These are phyloP conservation scores for Ophiostoma angusticollis DNA, from an alignment of 2,329 filamentous ascomycete genomes.

Conservation along the genomic window DNA sequence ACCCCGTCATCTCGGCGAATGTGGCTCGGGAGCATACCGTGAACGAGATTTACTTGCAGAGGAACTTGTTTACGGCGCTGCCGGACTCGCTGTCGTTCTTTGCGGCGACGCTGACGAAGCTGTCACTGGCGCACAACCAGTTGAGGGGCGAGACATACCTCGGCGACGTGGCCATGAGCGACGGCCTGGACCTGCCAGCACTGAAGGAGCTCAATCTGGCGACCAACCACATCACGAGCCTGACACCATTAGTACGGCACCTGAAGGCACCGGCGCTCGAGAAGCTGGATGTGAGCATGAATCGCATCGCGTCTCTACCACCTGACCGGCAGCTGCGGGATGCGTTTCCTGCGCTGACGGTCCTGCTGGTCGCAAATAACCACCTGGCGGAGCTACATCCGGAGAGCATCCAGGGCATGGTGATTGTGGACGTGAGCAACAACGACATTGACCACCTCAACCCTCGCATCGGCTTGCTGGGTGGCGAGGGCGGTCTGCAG, in stretches of 20 bases:
- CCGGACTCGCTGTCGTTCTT: conserved; percentile 62
- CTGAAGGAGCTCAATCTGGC: conserved; percentile 67
- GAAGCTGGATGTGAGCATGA: conserved; percentile 69
- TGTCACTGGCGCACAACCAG: conserved; percentile 67
- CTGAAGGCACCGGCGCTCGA: conserved; percentile 64
- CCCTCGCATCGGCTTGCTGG: conserved; percentile 65
- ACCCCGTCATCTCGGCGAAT: conserved; percentile 43
- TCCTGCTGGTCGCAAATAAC: conserved; percentile 69
- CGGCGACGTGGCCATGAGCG: conserved; percentile 24
- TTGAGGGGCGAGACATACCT: conserved; percentile 54
- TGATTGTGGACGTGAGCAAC: conserved; percentile 65
- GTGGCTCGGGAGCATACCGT: conserved; percentile 39
- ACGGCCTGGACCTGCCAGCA: conserved; percentile 54
- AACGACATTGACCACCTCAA: conserved; percentile 79
- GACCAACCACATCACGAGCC: conserved; percentile 58
- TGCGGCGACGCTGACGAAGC: conserved; percentile 52
- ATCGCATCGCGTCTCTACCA: conserved; percentile 64
- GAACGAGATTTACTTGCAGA: conserved; percentile 54
- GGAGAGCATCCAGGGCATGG: conserved; percentile 60
- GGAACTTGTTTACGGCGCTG: conserved; percentile 60
- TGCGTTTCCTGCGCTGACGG: conserved; percentile 55
- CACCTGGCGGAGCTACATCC: conserved; percentile 60
- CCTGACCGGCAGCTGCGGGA: conserved; percentile 37
- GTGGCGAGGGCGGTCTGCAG: conserved; percentile 46
- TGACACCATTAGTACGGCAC: conserved; percentile 51